Percentiles rank a stretch among this genome's conserved stretches.
Evolutionary conservation across 1,284 basidiomycete species (phyloP).

Genomic region (Cutaneotrichosporon mucoides): DNA sequence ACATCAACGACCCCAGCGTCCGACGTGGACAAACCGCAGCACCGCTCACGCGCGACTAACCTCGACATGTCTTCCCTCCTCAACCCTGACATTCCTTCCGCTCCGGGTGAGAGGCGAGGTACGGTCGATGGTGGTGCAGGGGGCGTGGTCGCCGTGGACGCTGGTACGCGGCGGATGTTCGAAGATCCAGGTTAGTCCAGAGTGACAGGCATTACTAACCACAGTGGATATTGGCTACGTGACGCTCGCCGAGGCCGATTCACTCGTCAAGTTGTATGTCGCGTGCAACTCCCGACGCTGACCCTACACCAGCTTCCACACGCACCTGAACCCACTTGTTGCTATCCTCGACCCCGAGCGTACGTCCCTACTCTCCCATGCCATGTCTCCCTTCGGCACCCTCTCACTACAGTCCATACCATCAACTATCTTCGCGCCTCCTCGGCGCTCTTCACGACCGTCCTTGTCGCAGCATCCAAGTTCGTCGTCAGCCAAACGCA

Average conservation of each 20-base stretch:
- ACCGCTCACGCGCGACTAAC: no score
- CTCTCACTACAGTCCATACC: conserved; percentile 10
- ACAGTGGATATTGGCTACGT: neutral
- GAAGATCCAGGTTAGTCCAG: neutral
- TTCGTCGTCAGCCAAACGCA: conserved; percentile 8
- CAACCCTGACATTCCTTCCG: neutral
- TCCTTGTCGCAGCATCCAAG: conserved; percentile 7
- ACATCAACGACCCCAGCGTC: no score
- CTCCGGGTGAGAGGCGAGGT: neutral
- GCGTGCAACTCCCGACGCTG: no score
- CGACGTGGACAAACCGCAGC: no score
- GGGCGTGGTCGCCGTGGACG: neutral
- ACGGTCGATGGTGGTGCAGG: no score
- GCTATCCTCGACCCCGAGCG: conserved; percentile 16
- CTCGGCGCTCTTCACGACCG: conserved; percentile 9
- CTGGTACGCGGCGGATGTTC: neutral
- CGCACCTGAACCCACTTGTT: conserved; percentile 10
- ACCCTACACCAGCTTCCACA: neutral
- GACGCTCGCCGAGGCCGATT: neutral
- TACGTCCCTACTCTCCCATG: conserved; percentile 1
- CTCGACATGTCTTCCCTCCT: neutral
- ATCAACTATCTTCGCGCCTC: conserved; percentile 5
- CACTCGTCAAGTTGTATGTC: neutral
- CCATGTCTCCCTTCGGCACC: neutral
- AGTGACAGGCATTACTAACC: no score